phyloP scores from a whole-genome alignment of 192 early-diverging fungal species.

The Lobosporangium transversale region DNA sequence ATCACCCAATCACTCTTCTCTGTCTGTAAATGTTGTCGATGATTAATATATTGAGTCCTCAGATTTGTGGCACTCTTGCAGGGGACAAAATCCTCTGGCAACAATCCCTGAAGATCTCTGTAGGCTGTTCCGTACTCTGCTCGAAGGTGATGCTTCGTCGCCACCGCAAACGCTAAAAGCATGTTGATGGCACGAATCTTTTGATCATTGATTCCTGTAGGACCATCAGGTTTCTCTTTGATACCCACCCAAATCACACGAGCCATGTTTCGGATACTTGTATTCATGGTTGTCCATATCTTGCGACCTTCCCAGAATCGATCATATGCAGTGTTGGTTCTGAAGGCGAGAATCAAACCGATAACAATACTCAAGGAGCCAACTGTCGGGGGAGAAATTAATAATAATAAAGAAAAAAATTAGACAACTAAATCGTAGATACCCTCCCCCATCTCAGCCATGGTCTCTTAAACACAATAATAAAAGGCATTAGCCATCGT shows the following conservation, averaged over 20 bases:
- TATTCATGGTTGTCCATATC: conserved; percentile 70
- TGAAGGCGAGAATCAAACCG: conserved; percentile 84
- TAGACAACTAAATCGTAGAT: no score
- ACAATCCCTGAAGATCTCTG: conserved; percentile 66
- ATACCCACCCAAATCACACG: conserved; percentile 75
- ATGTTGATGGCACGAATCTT: conserved; percentile 68
- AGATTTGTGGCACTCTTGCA: conserved; percentile 50
- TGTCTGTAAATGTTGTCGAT: conserved; percentile 30
- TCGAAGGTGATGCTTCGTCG: conserved; percentile 69
- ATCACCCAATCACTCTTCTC: conserved; percentile 44
- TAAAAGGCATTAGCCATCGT: not conserved
- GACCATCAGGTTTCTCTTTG: conserved; percentile 53
- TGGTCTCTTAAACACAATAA: no score
- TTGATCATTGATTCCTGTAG: conserved; percentile 56
- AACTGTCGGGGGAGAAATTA: conserved; percentile 27
- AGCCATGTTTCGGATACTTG: conserved; percentile 73
- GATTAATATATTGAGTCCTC: conserved; percentile 41
- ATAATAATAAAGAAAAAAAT: conserved; percentile 1
- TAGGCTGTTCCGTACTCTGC: conserved; percentile 68
- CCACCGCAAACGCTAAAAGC: conserved; percentile 62
- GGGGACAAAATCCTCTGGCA: conserved; percentile 64
- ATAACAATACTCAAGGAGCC: conserved; percentile 66
- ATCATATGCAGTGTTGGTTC: conserved; percentile 81
- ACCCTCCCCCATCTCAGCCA: no score
- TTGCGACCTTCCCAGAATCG: conserved; percentile 85